These are phyloP conservation scores for Solanum corneliomulleri DNA, from an alignment of 257 asterid species.

Conservation along the genomic window DNA sequence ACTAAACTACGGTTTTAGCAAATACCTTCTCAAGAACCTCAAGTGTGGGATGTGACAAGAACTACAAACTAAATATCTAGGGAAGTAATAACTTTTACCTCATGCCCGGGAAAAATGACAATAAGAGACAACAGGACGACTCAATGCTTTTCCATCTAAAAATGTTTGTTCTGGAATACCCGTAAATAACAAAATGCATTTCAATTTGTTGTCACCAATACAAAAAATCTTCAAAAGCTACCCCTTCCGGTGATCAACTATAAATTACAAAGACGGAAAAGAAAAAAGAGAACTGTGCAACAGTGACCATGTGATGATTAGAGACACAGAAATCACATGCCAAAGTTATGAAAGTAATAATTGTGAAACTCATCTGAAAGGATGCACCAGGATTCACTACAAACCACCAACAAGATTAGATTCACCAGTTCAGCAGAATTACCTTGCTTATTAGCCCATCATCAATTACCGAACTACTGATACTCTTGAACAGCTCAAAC, in stretches of 20 bases:
- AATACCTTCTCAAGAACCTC: background rate
- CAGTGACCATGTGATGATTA: background rate
- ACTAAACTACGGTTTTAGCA: background rate
- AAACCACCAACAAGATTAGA: background rate
- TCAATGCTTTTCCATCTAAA: background rate
- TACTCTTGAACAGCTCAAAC: constrained; percentile 96
- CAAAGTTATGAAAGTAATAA: background rate
- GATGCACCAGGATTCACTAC: background rate
- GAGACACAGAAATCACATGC: background rate
- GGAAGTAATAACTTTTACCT: background rate
- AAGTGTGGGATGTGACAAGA: background rate
- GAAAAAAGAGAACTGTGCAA: background rate
- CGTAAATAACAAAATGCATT: background rate
- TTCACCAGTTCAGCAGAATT: background rate
- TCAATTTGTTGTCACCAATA: background rate
- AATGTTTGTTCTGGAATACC: background rate
- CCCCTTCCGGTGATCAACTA: background rate
- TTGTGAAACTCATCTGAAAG: background rate
- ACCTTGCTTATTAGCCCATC: constrained; percentile 97
- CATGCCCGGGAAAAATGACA: background rate
- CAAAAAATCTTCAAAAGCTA: background rate
- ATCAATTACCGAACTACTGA: constrained; percentile 84
- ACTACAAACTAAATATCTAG: background rate
- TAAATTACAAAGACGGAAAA: background rate
- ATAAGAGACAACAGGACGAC: background rate